phyloP scores from a whole-genome alignment of 2,329 filamentous ascomycete genomes.

The Trichoderma cornu-damae region DNA sequence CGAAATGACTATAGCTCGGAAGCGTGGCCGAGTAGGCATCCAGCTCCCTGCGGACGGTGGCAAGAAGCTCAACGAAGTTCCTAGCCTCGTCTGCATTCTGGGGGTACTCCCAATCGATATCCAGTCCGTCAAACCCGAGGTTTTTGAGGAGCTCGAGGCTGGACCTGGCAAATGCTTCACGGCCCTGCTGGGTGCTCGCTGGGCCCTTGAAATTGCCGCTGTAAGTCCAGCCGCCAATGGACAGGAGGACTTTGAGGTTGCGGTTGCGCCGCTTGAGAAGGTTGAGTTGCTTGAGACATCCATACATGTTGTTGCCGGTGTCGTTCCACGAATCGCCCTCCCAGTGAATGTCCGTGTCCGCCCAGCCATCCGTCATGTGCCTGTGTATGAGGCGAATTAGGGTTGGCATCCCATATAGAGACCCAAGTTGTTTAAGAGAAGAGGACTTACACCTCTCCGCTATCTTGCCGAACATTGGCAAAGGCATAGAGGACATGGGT shows the following conservation, averaged over 20 bases:
- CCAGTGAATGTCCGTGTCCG: slow-evolving; percentile 69
- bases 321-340: slow-evolving; percentile 67
- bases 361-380: slow-evolving; percentile 57
- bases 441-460: slow-evolving; percentile 64
- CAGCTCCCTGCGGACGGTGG: slow-evolving; percentile 51
- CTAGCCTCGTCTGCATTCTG: slow-evolving; percentile 49
- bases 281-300: slow-evolving; percentile 83
- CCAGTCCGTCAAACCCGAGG: slow-evolving; percentile 69
- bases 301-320: slow-evolving; percentile 74
- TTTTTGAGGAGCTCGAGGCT: slow-evolving; percentile 73
- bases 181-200: slow-evolving; percentile 64
- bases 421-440: not conserved
- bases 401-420: slow-evolving; percentile 13
- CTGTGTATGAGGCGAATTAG: slow-evolving; percentile 25
- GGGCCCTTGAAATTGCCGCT: slow-evolving; percentile 75
- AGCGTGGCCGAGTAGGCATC: slow-evolving; percentile 50
- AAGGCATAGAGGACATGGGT: slow-evolving; percentile 91
- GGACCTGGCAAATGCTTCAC: slow-evolving; percentile 65
- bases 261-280: slow-evolving; percentile 76
- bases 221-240: slow-evolving; percentile 91
- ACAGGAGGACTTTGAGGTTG: slow-evolving; percentile 78
- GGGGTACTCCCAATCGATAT: slow-evolving; percentile 67
- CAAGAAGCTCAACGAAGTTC: slow-evolving; percentile 55
- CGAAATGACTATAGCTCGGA: slow-evolving; percentile 48
- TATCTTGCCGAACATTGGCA: slow-evolving; percentile 74